Percentiles rank a stretch among this genome's conserved stretches.
phyloP scores from a whole-genome alignment of 163 green algal species.

The Chlamydomonas reinhardtii region DNA sequence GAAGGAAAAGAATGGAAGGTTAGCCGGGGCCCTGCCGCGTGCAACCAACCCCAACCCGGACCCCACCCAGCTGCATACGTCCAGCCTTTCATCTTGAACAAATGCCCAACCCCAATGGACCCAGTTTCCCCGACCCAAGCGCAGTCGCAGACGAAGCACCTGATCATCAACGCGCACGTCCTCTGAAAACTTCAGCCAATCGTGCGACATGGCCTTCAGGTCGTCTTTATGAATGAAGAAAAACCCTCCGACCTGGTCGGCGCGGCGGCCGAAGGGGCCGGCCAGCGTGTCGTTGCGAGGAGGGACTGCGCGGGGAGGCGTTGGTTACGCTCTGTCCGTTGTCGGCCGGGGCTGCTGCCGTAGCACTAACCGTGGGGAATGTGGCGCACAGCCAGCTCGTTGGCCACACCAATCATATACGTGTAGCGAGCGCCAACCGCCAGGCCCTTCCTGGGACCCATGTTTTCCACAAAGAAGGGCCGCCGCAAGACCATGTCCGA shows the following conservation, averaged over 20 bases:
- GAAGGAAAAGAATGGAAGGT: neutral
- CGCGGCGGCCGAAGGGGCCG: conserved; percentile 61
- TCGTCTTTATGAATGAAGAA: conserved; percentile 91
- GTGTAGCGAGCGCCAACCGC: conserved; percentile 70
- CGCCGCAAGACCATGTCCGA: conserved; percentile 84
- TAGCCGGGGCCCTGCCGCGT: no score
- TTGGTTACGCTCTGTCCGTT: neutral
- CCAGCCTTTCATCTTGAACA: no score
- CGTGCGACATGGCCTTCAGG: conserved; percentile 70
- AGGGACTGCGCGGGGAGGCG: conserved; percentile 51
- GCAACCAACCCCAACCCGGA: no score
- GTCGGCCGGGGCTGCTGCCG: neutral
- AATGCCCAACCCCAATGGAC: no score
- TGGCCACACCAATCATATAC: conserved; percentile 92
- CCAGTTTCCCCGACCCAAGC: no score
- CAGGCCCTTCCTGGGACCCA: conserved; percentile 54
- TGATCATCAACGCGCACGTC: conserved; percentile 88
- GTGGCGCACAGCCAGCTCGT: conserved; percentile 85
- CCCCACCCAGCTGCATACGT: no score
- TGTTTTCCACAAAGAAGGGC: conserved; percentile 68
- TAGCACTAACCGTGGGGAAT: conserved; percentile 62
- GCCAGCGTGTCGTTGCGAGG: conserved; percentile 84
- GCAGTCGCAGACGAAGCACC: no score
- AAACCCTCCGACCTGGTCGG: conserved; percentile 93
- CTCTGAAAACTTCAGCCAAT: conserved; percentile 93